These are phyloP conservation scores for Aureobasidium zeae DNA, from an alignment of 2,329 filamentous ascomycete genomes.

Conservation along the genomic window DNA sequence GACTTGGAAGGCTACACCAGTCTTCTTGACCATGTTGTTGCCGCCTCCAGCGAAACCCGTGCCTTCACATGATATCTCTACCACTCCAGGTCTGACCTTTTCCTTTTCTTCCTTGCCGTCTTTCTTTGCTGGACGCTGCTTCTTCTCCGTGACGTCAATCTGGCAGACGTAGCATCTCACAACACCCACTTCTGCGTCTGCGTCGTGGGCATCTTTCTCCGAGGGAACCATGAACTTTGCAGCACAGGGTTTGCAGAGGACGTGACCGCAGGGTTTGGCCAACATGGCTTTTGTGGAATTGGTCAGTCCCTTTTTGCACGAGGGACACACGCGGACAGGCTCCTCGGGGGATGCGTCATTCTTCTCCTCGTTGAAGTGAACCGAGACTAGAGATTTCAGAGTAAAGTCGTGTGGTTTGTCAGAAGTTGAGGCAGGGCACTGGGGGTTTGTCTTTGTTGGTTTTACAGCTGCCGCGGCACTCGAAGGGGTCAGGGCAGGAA, in stretches of 20 bases:
- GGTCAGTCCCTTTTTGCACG: slow-evolving; percentile 71
- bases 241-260: slow-evolving; percentile 77
- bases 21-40: slow-evolving; percentile 68
- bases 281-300: slow-evolving; percentile 78
- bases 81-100: slow-evolving; percentile 59
- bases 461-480: slow-evolving; percentile 34
- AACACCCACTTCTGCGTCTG: slow-evolving; percentile 41
- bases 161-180: slow-evolving; percentile 82
- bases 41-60: slow-evolving; percentile 91
- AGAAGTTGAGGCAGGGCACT: slow-evolving; percentile 52
- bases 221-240: slow-evolving; percentile 66
- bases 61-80: slow-evolving; percentile 74
- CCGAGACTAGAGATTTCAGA: slow-evolving; percentile 64
- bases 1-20: slow-evolving; percentile 74
- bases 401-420: slow-evolving; percentile 64
- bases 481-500: slow-evolving; percentile 69
- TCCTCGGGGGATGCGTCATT: slow-evolving; percentile 34
- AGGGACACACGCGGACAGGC: slow-evolving; percentile 59
- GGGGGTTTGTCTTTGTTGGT: slow-evolving; percentile 37
- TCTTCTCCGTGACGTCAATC: slow-evolving; percentile 51
- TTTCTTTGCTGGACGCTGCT: slow-evolving; percentile 24
- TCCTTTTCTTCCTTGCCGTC: slow-evolving; percentile 41
- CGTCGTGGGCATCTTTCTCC: slow-evolving; percentile 50
- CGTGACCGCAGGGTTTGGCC: slow-evolving; percentile 82
- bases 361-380: slow-evolving; percentile 68